Conservation (phyloP, 345 rosid species). For the Citrus maxima region DNA sequence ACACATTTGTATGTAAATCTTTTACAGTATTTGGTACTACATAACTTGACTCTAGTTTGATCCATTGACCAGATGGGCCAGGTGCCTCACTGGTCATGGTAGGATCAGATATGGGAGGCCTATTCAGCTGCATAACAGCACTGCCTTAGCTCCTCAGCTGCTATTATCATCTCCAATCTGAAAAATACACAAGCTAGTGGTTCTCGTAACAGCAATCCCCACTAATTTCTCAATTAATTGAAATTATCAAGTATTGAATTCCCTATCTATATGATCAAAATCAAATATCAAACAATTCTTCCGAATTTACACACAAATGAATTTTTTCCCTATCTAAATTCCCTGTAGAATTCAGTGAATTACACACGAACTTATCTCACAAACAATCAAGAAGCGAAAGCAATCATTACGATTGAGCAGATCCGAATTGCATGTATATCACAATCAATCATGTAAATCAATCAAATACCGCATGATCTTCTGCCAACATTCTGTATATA, state of each 20-base stretch:
- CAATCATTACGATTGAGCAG: constrained; percentile 3
- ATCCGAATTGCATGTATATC: constrained; percentile 18
- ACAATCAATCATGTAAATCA: no score
- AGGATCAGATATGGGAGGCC: constrained; percentile 11
- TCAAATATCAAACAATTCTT: constrained; percentile 13
- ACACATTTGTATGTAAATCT: constrained; percentile 37
- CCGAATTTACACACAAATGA: constrained; percentile 3
- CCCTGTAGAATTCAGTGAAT: neutral
- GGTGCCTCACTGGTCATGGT: constrained; percentile 27
- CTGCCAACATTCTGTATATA: constrained; percentile 5
- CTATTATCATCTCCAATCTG: constrained; percentile 13
- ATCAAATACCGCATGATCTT: constrained; percentile 15
- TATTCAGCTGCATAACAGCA: constrained; percentile 16
- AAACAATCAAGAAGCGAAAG: neutral
- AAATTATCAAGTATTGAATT: constrained; percentile 1
- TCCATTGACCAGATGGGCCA: constrained; percentile 31
- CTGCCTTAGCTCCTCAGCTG: constrained; percentile 8
- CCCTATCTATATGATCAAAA: constrained; percentile 3
- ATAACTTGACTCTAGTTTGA: constrained; percentile 27
- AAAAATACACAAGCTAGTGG: neutral
- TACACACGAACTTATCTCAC: neutral
- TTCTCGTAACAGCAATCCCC: constrained; percentile 13
- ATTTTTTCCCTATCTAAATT: neutral
- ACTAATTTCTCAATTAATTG: neutral
- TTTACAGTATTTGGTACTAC: constrained; percentile 23